Conservation (phyloP, 225 moss, liverwort and hornwort genomes). For the Pseudoscleropodium purum region DNA sequence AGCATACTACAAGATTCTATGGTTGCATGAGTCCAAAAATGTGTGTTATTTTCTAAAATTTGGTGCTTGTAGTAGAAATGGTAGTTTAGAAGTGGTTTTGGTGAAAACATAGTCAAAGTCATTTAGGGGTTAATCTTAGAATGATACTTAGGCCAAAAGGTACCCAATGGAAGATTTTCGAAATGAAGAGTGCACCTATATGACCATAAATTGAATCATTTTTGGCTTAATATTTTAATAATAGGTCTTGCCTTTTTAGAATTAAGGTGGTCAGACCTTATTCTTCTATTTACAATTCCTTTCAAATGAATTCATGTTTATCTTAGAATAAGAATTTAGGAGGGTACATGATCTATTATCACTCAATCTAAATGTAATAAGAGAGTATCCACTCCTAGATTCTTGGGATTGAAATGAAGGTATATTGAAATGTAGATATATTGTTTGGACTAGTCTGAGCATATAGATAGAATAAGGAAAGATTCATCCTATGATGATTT, state of each 20-base stretch:
- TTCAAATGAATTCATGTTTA: not conserved
- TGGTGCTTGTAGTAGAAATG: too few species aligned
- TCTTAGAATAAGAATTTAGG: not conserved
- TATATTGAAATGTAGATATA: too few species aligned
- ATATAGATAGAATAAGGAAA: rapidly evolving
- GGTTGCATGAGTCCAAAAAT: too few species aligned
- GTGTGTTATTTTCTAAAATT: too few species aligned
- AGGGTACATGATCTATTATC: not conserved
- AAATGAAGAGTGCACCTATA: not conserved
- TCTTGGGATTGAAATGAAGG: rapidly evolving
- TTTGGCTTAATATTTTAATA: not conserved
- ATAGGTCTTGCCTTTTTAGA: too few species aligned
- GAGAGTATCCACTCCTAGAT: not conserved
- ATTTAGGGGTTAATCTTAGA: not conserved
- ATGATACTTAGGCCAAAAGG: not conserved
- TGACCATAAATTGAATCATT: not conserved
- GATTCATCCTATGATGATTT: not conserved
- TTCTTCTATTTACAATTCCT: too few species aligned
- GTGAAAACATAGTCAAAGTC: too few species aligned
- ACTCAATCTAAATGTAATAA: not conserved
- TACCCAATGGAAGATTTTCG: rapidly evolving
- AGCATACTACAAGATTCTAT: too few species aligned
- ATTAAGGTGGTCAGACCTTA: not conserved
- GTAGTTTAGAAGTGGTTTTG: too few species aligned
- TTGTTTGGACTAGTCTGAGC: not conserved